phyloP scores from a whole-genome alignment of 345 rosid genomes.

The Fremontodendron californicum region DNA sequence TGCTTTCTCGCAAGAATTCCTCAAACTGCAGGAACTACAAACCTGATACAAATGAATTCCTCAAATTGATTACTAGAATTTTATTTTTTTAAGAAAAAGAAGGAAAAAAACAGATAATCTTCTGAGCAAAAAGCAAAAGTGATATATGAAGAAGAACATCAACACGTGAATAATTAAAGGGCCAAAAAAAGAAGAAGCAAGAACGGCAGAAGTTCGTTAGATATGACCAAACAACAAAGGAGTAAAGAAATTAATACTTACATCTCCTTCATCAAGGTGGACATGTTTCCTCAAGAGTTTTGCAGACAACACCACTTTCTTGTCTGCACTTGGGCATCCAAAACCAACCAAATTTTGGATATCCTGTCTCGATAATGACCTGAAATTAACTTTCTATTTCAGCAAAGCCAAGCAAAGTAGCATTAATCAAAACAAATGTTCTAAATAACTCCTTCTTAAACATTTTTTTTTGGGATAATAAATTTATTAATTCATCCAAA shows the following conservation, averaged over 20 bases:
- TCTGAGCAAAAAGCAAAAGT: background rate
- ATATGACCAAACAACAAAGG: background rate
- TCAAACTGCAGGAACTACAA: conserved; percentile 90
- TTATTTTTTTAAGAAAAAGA: background rate
- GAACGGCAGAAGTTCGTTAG: background rate
- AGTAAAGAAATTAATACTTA: conserved; percentile 35
- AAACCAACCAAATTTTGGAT: conserved; percentile 82
- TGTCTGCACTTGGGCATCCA: conserved; percentile 90
- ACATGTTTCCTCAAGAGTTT: conserved; percentile 83
- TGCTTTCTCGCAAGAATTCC: conserved; percentile 81
- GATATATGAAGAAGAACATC: background rate
- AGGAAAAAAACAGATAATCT: no score
- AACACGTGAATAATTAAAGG: background rate
- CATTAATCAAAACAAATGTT: conserved; percentile 2
- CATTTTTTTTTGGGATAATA: background rate
- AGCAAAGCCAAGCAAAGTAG: conserved; percentile 24
- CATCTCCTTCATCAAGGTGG: conserved; percentile 99
- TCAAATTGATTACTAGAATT: conserved; percentile 13
- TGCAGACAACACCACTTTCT: conserved; percentile 81
- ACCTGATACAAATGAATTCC: conserved; percentile 46
- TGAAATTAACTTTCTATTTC: conserved; percentile 41
- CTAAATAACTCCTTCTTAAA: background rate
- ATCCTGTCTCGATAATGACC: conserved; percentile 80
- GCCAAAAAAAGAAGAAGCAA: background rate
- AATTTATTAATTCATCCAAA: background rate